Evolutionary conservation across 148 eudicot genomes (phyloP).

Genomic region (Silene latifolia): DNA sequence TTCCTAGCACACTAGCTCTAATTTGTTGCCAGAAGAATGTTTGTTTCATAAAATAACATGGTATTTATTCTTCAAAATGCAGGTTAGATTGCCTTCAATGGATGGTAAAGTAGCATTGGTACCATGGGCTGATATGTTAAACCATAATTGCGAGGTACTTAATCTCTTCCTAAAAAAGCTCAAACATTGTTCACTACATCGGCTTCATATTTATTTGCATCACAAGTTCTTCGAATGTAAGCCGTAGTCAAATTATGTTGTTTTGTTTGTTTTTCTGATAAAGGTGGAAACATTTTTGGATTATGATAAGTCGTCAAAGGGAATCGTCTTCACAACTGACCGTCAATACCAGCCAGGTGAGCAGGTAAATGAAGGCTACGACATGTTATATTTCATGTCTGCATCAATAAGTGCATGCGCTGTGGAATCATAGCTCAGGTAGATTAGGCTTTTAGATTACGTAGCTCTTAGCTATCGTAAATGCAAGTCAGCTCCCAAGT

Average conservation of each 20-base stretch:
- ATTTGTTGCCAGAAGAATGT: too few species aligned
- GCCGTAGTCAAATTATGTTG: neutral
- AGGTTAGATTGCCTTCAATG: slow-evolving; percentile 97
- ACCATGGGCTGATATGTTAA: slow-evolving; percentile 99
- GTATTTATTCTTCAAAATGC: slow-evolving; percentile 17
- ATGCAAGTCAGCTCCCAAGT: too few species aligned
- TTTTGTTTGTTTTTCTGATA: neutral
- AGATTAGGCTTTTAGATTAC: too few species aligned
- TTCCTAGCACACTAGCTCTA: too few species aligned
- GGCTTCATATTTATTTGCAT: neutral
- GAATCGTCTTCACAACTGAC: slow-evolving; percentile 86
- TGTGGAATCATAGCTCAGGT: too few species aligned
- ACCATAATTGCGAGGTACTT: slow-evolving; percentile 83
- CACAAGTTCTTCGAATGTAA: neutral
- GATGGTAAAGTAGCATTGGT: slow-evolving; percentile 90
- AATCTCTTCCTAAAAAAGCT: neutral
- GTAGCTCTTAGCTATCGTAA: too few species aligned
- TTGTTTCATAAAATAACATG: too few species aligned
- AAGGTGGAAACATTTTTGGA: slow-evolving; percentile 91
- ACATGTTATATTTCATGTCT: neutral
- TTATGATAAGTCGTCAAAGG: slow-evolving; percentile 82
- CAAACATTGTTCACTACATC: neutral
- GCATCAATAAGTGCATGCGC: neutral
- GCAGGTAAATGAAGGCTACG: slow-evolving; percentile 66
- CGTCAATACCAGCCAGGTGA: slow-evolving; percentile 95